These are phyloP conservation scores for Geotrichum macrosporum DNA, from an alignment of 1,139 yeast species.

Conservation along the genomic window DNA sequence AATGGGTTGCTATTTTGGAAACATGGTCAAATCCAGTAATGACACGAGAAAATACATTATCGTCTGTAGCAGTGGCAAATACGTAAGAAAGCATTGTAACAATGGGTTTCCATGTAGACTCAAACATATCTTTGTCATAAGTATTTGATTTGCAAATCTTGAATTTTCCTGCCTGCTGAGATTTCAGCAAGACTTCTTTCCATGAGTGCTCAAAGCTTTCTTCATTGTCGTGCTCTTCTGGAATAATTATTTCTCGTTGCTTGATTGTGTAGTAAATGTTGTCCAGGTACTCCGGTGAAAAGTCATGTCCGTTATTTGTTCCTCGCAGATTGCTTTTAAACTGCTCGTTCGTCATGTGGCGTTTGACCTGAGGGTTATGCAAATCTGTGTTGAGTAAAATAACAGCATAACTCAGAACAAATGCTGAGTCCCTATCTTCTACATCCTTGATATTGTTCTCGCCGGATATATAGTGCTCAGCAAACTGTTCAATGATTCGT, in stretches of 20 bases:
- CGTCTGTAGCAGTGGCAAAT: conserved; percentile 84
- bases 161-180: conserved; percentile 32
- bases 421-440: conserved; percentile 70
- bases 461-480: conserved; percentile 61
- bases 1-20: conserved; percentile 67
- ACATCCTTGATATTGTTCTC: conserved; percentile 14
- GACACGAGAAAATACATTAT: conserved; percentile 78
- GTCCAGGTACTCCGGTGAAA: conserved; percentile 66
- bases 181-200: conserved; percentile 66
- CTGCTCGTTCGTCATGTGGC: conserved; percentile 82
- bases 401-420: conserved; percentile 85
- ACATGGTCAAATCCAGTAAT: conserved; percentile 84
- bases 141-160: conserved; percentile 35
- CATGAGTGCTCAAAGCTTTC: conserved; percentile 93
- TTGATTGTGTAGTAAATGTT: conserved; percentile 75
- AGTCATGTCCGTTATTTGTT: conserved; percentile 64
- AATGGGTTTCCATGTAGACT: conserved; percentile 54
- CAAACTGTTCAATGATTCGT: conserved; percentile 80
- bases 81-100: conserved; percentile 68
- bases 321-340: conserved; percentile 78
- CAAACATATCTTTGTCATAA: conserved; percentile 70
- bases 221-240: conserved; percentile 84
- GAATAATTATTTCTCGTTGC: conserved; percentile 90
- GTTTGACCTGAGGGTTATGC: conserved; percentile 69
- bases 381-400: conserved; percentile 90